Percentiles rank a stretch among this genome's conserved stretches.
These are phyloP conservation scores for Ensete glaucum DNA, from an alignment of 176 grass and related monocot species.

Conservation along the genomic window DNA sequence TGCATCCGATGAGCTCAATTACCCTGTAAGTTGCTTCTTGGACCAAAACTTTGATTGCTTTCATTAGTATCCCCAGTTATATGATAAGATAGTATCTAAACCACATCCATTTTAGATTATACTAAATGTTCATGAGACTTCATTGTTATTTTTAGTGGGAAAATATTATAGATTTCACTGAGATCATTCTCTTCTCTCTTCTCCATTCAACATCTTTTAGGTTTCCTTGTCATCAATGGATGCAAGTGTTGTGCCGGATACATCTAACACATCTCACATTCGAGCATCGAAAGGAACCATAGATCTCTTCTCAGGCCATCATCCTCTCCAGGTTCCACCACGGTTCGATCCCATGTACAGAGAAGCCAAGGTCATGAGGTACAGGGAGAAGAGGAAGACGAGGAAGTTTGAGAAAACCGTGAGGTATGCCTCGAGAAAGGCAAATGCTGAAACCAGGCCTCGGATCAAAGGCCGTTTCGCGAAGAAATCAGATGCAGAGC, in stretches of 20 bases:
- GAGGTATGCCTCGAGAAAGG: constrained; percentile 50
- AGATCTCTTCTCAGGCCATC: neutral
- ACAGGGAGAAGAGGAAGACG: constrained; percentile 14
- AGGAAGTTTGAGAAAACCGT: constrained; percentile 16
- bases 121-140: no score
- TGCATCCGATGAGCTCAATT: neutral
- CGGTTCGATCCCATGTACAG: neutral
- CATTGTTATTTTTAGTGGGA: no score
- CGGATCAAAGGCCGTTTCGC: constrained; percentile 55
- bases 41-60: no score
- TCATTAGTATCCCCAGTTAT: no score
- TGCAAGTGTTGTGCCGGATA: constrained; percentile 4
- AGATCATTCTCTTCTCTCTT: no score
- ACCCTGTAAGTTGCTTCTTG: neutral
- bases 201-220: neutral
- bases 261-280: neutral
- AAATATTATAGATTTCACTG: no score
- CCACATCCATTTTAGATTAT: no score
- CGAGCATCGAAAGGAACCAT: constrained; percentile 8
- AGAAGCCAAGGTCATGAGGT: constrained; percentile 4
- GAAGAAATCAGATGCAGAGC: constrained; percentile 44
- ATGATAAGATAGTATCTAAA: no score
- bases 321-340: neutral
- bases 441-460: constrained; percentile 43
- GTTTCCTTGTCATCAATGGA: constrained; percentile 13